Conservation (phyloP, 2,329 filamentous ascomycete genomes). For the Colletotrichum viniferum region DNA sequence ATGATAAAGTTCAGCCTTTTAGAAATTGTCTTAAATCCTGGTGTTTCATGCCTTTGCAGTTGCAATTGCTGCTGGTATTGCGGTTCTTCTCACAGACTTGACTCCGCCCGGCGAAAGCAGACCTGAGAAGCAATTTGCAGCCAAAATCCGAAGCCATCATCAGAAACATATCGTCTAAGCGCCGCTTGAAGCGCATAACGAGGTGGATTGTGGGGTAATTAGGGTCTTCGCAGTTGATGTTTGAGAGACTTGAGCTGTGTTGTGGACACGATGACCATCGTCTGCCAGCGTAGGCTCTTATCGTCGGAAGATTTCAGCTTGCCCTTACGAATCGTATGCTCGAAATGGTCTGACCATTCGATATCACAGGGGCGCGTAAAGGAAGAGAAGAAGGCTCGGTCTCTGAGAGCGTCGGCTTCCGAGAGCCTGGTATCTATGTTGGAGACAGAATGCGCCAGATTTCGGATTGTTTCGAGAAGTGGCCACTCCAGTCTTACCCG, state of each 20-base stretch:
- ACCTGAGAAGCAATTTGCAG: background rate
- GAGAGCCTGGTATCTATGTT: background rate
- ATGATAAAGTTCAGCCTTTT: background rate
- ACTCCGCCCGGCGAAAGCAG: background rate
- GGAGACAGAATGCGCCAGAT: background rate
- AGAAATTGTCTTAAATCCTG: background rate
- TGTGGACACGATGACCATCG: background rate
- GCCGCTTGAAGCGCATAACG: background rate
- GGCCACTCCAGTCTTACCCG: background rate
- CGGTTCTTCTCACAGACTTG: too few species aligned
- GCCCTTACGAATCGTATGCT: background rate
- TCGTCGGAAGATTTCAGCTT: background rate
- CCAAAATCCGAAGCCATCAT: background rate
- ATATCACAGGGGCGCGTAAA: background rate
- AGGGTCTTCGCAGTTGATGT: background rate
- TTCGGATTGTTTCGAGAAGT: background rate
- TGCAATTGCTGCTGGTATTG: too few species aligned
- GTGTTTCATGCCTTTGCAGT: too few species aligned
- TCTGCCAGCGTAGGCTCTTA: background rate
- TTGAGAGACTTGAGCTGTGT: background rate
- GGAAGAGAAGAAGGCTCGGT: background rate
- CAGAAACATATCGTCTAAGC: background rate
- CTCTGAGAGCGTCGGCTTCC: background rate
- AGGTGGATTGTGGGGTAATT: background rate
- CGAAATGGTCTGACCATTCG: background rate